These are phyloP conservation scores for Camellia sinensis DNA, from an alignment of 148 eudicot genomes.

Conservation along the genomic window DNA sequence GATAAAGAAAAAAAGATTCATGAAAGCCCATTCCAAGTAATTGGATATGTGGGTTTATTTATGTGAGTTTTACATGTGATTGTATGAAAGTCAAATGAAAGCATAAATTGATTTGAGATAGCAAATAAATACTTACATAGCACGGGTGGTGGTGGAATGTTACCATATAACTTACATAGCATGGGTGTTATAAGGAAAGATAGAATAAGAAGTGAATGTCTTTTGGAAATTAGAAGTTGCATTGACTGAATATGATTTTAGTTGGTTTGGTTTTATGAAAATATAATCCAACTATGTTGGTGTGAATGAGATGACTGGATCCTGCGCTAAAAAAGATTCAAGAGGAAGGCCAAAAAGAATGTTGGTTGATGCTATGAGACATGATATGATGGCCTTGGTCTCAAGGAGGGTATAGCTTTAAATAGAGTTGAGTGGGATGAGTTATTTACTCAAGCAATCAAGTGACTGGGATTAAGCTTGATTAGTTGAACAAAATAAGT, in stretches of 20 bases:
- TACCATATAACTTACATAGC: background rate
- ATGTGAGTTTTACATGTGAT: too few species aligned
- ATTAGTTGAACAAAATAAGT: too few species aligned
- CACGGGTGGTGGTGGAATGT: background rate
- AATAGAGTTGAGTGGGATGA: background rate
- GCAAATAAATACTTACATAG: background rate
- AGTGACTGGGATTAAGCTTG: too few species aligned
- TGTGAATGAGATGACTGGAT: conserved; percentile 5
- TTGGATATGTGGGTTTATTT: background rate
- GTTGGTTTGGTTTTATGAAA: background rate
- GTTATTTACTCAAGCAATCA: too few species aligned
- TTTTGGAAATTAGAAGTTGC: background rate
- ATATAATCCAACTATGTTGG: background rate
- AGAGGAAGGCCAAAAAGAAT: background rate
- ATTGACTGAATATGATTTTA: too few species aligned
- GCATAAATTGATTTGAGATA: background rate
- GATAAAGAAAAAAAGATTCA: background rate
- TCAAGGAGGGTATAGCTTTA: background rate
- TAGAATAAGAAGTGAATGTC: background rate
- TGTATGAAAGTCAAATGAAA: background rate
- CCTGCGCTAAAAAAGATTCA: background rate
- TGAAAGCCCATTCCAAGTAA: background rate
- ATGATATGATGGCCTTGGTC: background rate
- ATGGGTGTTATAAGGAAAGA: background rate
- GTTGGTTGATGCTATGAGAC: background rate